Evolutionary conservation across 2,329 filamentous ascomycete species (phyloP), one percentile per base, ranked within the genome.

Genomic region (Aspergillus texensis): DNA sequence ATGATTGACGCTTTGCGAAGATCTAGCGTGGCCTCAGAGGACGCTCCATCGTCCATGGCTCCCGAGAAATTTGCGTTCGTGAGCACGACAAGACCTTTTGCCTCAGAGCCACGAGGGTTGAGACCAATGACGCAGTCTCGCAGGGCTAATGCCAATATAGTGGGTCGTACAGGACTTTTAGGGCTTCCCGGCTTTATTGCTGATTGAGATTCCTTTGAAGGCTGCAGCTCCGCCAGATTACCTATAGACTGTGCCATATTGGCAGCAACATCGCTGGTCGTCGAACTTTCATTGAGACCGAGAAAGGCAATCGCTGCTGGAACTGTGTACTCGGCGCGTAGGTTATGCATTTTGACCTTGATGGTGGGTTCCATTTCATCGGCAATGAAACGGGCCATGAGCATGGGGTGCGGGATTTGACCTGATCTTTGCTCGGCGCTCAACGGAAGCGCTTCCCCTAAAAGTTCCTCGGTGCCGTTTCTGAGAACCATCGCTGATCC

Each of bases 321-420:
- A 4, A 98, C 91, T 19, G 90, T 90, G 75, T 99, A 99, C 74
- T 99, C 96, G n/a, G 93, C 78, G 63, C 88, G 90, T 5, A 96
- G 70, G 65, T 96, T 93, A 77, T 91, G 91, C 48, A 98, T 80
- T 74, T 96, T 96, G 62, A 97, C 77, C 75, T 96, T 97, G 68
- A 97, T 83, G 8, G 92, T 89, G 0, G 96, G 94, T 67, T 98
- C 94, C 79, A 96, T 92, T 74, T 98, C 94, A 74, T 98, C 94
- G 0, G 93, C 93, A 68, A 99, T 91, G 80, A 97, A 91, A 57
- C 95, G 87, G 63, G 91, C 87, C 89, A 96, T 97, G 59, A 98
- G 76, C 67, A 94, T 92, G 0, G 89, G 88, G 19, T 78, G 69
- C 19, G 63, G 60, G 9, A 66, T 60, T 24, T 67, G 58, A 14